Conservation (phyloP, 2,329 filamentous ascomycete genomes). For the Fusarium sororula region DNA sequence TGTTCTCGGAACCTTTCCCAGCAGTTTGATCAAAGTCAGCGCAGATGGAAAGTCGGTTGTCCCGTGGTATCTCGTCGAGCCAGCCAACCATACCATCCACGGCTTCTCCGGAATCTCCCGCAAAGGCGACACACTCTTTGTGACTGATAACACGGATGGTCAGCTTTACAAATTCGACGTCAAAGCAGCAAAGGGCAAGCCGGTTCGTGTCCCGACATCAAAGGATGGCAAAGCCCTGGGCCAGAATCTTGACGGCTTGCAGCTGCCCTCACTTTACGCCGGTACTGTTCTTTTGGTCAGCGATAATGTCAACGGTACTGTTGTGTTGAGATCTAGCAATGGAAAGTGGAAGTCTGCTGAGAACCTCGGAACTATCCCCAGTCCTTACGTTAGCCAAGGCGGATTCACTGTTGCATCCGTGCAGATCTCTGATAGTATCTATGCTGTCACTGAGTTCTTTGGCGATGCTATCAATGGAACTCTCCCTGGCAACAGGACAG, state of each 20-base stretch:
- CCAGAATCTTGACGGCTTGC: slow-evolving; percentile 40
- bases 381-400: slow-evolving; percentile 11
- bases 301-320: slow-evolving; percentile 44
- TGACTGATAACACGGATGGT: slow-evolving; percentile 42
- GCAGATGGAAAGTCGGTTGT: slow-evolving; percentile 39
- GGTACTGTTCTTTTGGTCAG: slow-evolving; percentile 48
- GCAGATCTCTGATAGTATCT: slow-evolving; percentile 16
- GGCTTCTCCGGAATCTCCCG: not conserved
- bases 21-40: slow-evolving; percentile 48
- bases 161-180: slow-evolving; percentile 49
- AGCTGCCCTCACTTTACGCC: slow-evolving; percentile 46
- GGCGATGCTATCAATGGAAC: slow-evolving; percentile 4
- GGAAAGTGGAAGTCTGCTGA: slow-evolving; percentile 48
- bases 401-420: slow-evolving; percentile 23
- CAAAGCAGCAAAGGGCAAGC: slow-evolving; percentile 10
- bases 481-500: not conserved
- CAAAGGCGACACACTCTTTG: slow-evolving; percentile 41
- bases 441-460: slow-evolving; percentile 6
- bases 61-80: slow-evolving; percentile 47
- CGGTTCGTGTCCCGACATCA: not conserved
- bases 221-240: slow-evolving; percentile 3
- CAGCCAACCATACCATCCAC: slow-evolving; percentile 38
- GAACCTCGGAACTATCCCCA: slow-evolving; percentile 47
- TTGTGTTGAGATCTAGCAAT: slow-evolving; percentile 50
- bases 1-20: slow-evolving; percentile 50